Percentiles rank a stretch among this genome's conserved stretches.
These are phyloP conservation scores for Physcia stellaris DNA, from an alignment of 495 filamentous ascomycete species.

Conservation along the genomic window DNA sequence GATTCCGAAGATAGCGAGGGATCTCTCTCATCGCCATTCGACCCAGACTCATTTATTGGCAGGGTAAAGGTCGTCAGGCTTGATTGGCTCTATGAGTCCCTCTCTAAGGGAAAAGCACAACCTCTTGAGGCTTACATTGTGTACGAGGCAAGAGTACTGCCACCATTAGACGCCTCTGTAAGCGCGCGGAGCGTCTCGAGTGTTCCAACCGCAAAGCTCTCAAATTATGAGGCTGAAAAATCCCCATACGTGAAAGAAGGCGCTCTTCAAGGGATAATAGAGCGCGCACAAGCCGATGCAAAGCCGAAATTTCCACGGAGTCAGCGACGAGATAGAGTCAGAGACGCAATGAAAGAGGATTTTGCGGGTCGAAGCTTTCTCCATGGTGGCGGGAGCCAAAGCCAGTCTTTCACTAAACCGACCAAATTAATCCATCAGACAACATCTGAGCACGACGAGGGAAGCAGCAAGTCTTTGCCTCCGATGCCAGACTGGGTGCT, in stretches of 20 bases:
- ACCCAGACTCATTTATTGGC: slow-evolving; percentile 10
- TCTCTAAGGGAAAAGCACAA: slow-evolving; percentile 37
- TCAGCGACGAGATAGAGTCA: slow-evolving; percentile 9
- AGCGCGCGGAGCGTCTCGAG: too few species aligned
- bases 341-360: slow-evolving; percentile 11
- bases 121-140: slow-evolving; percentile 49
- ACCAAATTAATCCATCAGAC: slow-evolving; percentile 44
- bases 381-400: slow-evolving; percentile 7
- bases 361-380: slow-evolving; percentile 14
- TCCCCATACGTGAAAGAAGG: slow-evolving; percentile 2
- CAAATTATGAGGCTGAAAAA: too few species aligned
- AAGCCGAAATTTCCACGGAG: slow-evolving; percentile 13
- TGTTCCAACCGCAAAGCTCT: too few species aligned
- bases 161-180: slow-evolving; percentile 2
- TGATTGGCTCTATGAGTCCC: slow-evolving; percentile 57
- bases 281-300: slow-evolving; percentile 39
- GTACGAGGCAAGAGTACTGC: slow-evolving; percentile 39
- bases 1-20: neutral
- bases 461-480: slow-evolving; percentile 27
- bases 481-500: slow-evolving; percentile 58
- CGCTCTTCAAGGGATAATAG: slow-evolving; percentile 25
- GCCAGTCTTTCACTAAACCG: slow-evolving; percentile 18
- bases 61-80: slow-evolving; percentile 57
- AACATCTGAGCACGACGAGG: slow-evolving; percentile 59
- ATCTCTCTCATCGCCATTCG: neutral